A percentile compares a stretch with the other conserved stretches of the same genome.
phyloP scores from a whole-genome alignment of 306 rosid genomes.

The Aeschynomene evenia region DNA sequence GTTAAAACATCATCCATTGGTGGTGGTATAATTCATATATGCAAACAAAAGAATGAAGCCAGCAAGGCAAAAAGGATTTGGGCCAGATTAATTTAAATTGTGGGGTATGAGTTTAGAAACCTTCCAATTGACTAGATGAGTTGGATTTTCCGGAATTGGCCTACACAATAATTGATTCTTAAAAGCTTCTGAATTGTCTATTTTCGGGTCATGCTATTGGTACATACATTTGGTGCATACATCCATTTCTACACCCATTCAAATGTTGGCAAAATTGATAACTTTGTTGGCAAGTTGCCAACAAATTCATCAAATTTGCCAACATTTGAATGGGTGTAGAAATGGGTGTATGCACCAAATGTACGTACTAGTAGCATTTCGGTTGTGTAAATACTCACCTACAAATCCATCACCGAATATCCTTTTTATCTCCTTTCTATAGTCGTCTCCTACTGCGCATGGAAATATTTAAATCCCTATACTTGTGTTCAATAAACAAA shows the following conservation, averaged over 20 bases:
- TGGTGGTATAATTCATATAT: neutral
- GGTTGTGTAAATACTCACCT: neutral
- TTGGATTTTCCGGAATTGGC: slow-evolving; percentile 15
- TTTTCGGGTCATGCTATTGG: no score
- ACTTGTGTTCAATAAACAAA: slow-evolving; percentile 7
- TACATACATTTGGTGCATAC: no score
- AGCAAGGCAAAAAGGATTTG: neutral
- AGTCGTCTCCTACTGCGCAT: neutral
- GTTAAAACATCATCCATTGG: neutral
- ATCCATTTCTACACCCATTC: no score
- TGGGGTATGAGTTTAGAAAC: neutral
- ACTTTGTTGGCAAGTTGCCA: no score
- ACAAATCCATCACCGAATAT: slow-evolving; percentile 1
- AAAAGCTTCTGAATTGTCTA: slow-evolving; percentile 24
- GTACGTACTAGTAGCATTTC: no score
- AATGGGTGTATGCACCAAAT: no score
- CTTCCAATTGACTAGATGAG: neutral
- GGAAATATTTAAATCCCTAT: slow-evolving; percentile 10
- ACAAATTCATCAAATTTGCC: no score
- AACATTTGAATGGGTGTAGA: no score
- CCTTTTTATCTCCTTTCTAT: slow-evolving; percentile 13
- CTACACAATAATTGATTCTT: slow-evolving; percentile 27
- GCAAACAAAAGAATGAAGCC: neutral
- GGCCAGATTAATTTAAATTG: slow-evolving; percentile 15
- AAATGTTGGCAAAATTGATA: no score